These are phyloP conservation scores for Dryas drummondii DNA, from an alignment of 306 rosid species.

Conservation along the genomic window DNA sequence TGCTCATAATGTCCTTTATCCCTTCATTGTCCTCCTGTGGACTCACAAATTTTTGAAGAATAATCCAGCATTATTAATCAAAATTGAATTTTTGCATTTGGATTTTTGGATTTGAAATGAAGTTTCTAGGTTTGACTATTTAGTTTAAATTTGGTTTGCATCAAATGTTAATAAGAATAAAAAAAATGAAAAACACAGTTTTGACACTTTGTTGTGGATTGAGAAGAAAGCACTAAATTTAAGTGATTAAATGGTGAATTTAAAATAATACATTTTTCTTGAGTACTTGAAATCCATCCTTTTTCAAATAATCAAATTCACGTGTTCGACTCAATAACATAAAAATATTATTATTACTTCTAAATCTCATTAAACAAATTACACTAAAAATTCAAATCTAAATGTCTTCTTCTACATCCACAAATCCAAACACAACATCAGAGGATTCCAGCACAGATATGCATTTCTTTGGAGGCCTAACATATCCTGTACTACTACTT, in stretches of 20 bases:
- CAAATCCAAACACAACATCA: not conserved
- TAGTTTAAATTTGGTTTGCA: not conserved
- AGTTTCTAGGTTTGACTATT: not conserved
- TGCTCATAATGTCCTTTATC: too few species aligned
- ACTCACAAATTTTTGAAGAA: too few species aligned
- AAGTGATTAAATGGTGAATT: not conserved
- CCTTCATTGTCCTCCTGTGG: too few species aligned
- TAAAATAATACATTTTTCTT: not conserved
- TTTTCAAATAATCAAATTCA: not conserved
- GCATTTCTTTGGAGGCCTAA: not conserved
- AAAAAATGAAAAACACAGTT: not conserved
- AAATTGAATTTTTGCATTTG: too few species aligned
- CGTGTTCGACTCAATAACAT: too few species aligned
- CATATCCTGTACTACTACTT: not conserved
- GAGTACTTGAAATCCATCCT: not conserved
- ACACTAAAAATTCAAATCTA: not conserved
- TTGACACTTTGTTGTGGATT: not conserved
- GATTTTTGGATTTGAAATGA: too few species aligned
- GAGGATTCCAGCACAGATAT: not conserved
- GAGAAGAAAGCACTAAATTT: not conserved
- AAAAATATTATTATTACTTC: not conserved
- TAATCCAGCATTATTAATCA: too few species aligned
- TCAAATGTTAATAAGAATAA: not conserved
- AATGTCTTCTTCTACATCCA: not conserved
- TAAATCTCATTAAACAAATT: not conserved